These are phyloP conservation scores for Rhizopogon vinicolor DNA, from an alignment of 768 basidiomycete genomes.

Conservation along the genomic window DNA sequence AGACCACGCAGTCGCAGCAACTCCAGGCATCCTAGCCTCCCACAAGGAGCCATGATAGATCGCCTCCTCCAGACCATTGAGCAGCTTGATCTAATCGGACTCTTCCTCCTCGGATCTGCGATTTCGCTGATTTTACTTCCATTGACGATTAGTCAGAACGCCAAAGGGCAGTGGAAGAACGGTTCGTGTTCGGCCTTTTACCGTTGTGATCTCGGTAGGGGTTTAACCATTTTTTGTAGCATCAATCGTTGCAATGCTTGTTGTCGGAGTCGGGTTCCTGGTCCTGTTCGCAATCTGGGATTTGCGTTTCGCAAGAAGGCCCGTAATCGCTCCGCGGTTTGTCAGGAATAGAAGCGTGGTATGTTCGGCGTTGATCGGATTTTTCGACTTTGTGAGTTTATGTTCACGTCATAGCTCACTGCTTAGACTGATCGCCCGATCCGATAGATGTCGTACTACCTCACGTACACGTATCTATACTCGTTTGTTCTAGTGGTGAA, in stretches of 20 bases:
- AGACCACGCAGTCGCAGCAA: neutral
- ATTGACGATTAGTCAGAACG: constrained; percentile 42
- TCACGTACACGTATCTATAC: constrained; percentile 72
- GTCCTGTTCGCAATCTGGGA: constrained; percentile 44
- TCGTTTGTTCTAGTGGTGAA: constrained; percentile 56
- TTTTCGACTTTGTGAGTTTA: constrained; percentile 52
- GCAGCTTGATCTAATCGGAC: constrained; percentile 45
- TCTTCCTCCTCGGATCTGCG: constrained; percentile 44
- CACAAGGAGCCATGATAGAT: neutral
- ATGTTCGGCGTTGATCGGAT: constrained; percentile 55
- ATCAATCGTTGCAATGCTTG: constrained; percentile 48
- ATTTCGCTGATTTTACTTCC: constrained; percentile 52
- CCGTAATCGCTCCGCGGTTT: constrained; percentile 60
- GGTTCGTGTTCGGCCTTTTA: constrained; percentile 26
- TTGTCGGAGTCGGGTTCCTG: constrained; percentile 40
- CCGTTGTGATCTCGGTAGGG: neutral
- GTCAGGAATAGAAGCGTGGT: constrained; percentile 54
- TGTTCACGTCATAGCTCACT: neutral
- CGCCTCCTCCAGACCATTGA: constrained; percentile 17
- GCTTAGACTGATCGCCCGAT: neutral
- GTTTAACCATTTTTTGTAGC: constrained; percentile 22
- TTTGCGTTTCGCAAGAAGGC: constrained; percentile 45
- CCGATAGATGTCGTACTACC: constrained; percentile 53
- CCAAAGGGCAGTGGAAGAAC: constrained; percentile 39
- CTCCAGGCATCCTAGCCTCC: neutral